Base-by-base conservation (phyloP, 345 rosid genomes). In the Isatis tinctoria region DNA sequence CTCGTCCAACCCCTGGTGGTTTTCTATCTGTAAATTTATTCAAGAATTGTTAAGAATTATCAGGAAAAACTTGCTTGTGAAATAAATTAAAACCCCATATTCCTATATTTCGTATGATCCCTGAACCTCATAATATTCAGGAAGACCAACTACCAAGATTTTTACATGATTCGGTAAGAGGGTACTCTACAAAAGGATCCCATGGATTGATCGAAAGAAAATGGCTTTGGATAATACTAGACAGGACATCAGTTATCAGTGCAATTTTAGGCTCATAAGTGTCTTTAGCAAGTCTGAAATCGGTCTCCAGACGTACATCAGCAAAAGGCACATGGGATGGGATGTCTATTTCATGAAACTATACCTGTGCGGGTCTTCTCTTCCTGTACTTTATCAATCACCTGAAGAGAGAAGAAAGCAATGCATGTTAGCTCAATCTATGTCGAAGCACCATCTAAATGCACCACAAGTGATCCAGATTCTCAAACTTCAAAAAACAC, bases 321-420 rank as follows among this genome's bases (percentile, higher is more conserved):
- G 44, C 32, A n/a, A 69, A 59, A 35, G 8, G 69, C 3, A 57
- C 3, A 54, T 7, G 60, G 37, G 60, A 54, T 7, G 60, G 37
- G 60, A n/a, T n/a, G 39, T n/a, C 20, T n/a, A 27, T 3, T 13
- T 28, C 6, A 54, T 7, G 10, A 18, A 39, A 48, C 47, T 13
- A 51, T 76, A 69, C 80, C 80, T 27, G 75, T 76, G 37, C 71
- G 80, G 45, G 66, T 70, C 61, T 76, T 70, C 75, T 70, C 75
- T 33, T 76, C 80, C 30, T 76, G 75, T 37, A 76, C 75, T 64
- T 76, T 76, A 76, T 76, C 75, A 76, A 70, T 76, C 32, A 76
- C 80, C 80, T 76, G 75, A 70, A 20, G n/a, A 36, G 36, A 47
- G n/a, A 76, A 64, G 27, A 48, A 47, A 14, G 0, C 58, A 64